Conservation (phyloP, 2,329 filamentous ascomycete genomes). For the Fusarium sp. region DNA sequence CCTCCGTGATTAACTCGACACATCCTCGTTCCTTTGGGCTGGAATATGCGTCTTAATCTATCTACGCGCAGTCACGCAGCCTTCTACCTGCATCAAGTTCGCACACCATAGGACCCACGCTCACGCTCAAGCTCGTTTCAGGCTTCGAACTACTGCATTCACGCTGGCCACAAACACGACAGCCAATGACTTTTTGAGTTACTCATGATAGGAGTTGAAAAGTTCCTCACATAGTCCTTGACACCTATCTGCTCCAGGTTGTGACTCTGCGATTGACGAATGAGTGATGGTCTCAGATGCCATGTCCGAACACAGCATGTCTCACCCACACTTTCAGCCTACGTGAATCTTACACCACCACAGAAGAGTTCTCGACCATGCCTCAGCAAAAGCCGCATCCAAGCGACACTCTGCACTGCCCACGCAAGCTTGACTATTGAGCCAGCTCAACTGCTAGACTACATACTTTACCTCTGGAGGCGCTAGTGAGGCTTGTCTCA, state of each 20-base stretch:
- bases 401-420: constrained; percentile 17
- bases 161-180: neutral
- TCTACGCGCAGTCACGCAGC: constrained; percentile 13
- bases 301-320: constrained; percentile 31
- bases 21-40: constrained; percentile 17
- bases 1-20: constrained; percentile 10
- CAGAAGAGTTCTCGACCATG: constrained; percentile 20
- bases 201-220: neutral
- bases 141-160: neutral
- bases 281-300: neutral
- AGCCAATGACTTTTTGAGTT: neutral
- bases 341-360: neutral
- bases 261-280: constrained; percentile 10
- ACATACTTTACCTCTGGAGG: constrained; percentile 7
- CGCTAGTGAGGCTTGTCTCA: constrained; percentile 4
- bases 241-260: neutral
- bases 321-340: constrained; percentile 2
- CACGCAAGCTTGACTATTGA: neutral
- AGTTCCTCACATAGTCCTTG: neutral
- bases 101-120: neutral
- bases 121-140: constrained; percentile 5
- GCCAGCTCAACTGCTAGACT: neutral
- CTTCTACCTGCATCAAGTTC: neutral
- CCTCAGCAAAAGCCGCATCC: neutral
- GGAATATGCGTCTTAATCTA: constrained; percentile 9